Evolutionary conservation across 2,329 filamentous ascomycete species (phyloP).

Genomic region (Colletotrichum liaoningense): DNA sequence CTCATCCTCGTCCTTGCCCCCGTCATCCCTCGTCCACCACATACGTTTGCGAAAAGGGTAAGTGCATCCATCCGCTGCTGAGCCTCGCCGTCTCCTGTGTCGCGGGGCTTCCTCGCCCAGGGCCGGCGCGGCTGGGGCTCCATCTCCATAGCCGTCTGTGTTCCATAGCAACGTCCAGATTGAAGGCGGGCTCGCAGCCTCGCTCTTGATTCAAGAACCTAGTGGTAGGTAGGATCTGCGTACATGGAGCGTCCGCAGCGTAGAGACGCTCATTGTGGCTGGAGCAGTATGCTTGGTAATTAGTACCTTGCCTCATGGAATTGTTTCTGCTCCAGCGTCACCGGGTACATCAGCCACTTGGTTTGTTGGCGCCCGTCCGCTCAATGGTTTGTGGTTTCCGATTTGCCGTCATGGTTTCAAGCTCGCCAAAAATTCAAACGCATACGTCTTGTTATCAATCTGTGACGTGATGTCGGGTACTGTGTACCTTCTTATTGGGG

Average conservation of each 20-base stretch:
- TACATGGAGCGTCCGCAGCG: neutral
- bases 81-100: slow-evolving; percentile 3
- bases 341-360: slow-evolving; percentile 12
- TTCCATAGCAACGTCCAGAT: neutral
- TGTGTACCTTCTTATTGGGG: slow-evolving; percentile 3
- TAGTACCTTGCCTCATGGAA: neutral
- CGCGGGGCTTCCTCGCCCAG: neutral
- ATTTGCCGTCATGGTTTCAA: neutral
- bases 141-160: neutral
- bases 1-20: neutral
- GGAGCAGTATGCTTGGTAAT: neutral
- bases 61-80: slow-evolving; percentile 6
- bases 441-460: neutral
- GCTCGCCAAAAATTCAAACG: neutral
- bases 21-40: neutral
- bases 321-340: neutral
- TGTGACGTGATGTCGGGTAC: slow-evolving; percentile 1
- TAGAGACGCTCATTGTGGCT: neutral
- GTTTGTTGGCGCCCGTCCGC: neutral
- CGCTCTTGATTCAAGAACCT: neutral
- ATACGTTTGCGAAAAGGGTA: neutral
- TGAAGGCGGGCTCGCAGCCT: neutral
- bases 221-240: neutral
- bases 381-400: neutral
- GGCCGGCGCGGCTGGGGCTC: neutral